These are phyloP conservation scores for Calonectria pteridis DNA, from an alignment of 2,329 filamentous ascomycete genomes.

Conservation along the genomic window DNA sequence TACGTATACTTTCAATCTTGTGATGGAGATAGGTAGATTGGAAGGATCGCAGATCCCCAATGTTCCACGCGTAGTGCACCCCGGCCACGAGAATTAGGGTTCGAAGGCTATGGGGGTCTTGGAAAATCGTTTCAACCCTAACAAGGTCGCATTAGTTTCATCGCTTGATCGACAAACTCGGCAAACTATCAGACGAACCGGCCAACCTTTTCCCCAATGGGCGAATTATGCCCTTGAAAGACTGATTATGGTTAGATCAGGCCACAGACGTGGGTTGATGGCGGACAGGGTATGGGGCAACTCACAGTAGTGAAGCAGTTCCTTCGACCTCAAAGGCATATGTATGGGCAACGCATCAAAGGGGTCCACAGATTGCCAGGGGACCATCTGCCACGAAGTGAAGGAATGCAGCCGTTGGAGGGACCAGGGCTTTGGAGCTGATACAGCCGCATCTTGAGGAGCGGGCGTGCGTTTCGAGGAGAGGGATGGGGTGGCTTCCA, in stretches of 20 bases:
- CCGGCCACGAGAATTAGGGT: neutral
- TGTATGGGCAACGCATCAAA: neutral
- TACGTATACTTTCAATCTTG: neutral
- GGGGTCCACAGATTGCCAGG: slow-evolving; percentile 2
- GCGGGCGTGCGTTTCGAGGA: neutral
- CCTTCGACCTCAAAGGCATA: neutral
- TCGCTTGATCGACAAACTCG: neutral
- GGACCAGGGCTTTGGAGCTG: neutral
- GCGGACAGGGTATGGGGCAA: neutral
- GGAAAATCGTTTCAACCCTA: neutral
- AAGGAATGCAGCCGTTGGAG: neutral
- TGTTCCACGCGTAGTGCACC: neutral
- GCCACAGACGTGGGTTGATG: neutral
- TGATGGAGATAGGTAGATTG: neutral
- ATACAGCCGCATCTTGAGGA: neutral
- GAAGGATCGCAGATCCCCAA: neutral
- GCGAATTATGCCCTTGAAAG: neutral
- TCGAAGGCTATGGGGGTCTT: neutral
- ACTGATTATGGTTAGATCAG: neutral
- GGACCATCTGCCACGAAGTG: slow-evolving; percentile 1
- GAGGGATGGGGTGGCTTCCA: neutral
- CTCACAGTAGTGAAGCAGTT: slow-evolving; percentile 4
- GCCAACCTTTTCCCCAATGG: neutral
- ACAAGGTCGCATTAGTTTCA: too few species aligned
- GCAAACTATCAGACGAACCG: neutral